phyloP scores from a whole-genome alignment of 2,329 filamentous ascomycete species.

The Colletotrichum sp. region DNA sequence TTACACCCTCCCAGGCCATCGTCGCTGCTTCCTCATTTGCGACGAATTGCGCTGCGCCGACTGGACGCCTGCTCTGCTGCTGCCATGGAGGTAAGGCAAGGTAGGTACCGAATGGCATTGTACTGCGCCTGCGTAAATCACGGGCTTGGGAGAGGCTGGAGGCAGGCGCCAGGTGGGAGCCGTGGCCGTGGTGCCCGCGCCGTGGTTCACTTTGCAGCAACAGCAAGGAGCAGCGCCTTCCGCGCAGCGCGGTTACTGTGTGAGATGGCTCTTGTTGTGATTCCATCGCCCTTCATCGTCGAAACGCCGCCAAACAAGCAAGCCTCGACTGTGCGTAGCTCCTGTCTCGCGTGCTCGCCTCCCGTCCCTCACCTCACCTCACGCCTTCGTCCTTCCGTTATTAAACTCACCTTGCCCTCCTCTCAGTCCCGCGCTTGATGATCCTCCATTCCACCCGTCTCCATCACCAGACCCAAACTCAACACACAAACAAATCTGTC shows the following conservation, averaged over 20 bases:
- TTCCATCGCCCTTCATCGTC: not conserved
- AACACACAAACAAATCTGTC: not conserved
- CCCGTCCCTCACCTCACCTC: not conserved
- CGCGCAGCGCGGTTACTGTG: conserved; percentile 3
- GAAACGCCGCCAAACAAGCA: not conserved
- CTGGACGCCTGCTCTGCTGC: not conserved
- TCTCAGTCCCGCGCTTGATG: not conserved
- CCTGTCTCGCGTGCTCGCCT: not conserved
- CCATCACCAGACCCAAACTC: not conserved
- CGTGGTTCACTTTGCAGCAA: not conserved
- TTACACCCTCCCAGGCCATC: not conserved
- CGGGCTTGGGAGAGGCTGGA: not conserved
- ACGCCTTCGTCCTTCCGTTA: not conserved
- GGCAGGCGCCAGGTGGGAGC: not conserved
- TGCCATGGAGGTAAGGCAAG: not conserved
- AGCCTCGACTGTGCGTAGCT: not conserved
- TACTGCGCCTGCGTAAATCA: not conserved
- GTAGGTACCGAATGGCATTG: not conserved
- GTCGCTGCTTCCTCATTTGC: conserved; percentile 6
- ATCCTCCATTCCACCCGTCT: not conserved
- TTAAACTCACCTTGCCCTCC: not conserved
- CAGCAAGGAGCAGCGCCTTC: not conserved
- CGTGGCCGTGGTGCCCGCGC: conserved; percentile 9
- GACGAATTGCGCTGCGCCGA: not conserved
- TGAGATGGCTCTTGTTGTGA: conserved; percentile 3